Percentiles rank a stretch among this genome's conserved stretches.
phyloP scores from a whole-genome alignment of 1,284 basidiomycete genomes.

The Acaromyces ingoldii region DNA sequence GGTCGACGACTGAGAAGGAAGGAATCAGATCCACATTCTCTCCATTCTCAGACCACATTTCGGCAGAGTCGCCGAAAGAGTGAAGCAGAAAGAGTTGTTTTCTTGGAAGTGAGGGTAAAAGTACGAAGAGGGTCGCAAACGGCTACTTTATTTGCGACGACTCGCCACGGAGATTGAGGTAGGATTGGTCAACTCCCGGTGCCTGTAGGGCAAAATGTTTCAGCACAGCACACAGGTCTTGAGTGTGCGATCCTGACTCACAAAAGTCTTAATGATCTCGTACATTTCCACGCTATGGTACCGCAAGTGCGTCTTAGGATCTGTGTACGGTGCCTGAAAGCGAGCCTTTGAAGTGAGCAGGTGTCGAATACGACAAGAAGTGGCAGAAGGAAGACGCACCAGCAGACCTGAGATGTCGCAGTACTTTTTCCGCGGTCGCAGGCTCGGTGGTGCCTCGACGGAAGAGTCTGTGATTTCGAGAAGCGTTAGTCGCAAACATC shows the following conservation, averaged over 20 bases:
- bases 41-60: too few species aligned
- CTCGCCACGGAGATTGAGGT: slow-evolving; percentile 42
- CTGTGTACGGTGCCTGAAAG: slow-evolving; percentile 71
- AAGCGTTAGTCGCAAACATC: too few species aligned
- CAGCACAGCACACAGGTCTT: background rate
- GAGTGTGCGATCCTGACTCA: slow-evolving; percentile 52
- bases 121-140: too few species aligned
- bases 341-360: background rate
- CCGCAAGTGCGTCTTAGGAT: slow-evolving; percentile 71
- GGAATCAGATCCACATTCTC: too few species aligned
- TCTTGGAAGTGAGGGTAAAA: too few species aligned
- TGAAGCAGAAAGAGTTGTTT: too few species aligned
- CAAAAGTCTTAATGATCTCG: slow-evolving; percentile 71
- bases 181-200: slow-evolving; percentile 46
- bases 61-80: too few species aligned
- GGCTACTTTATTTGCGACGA: slow-evolving; percentile 36
- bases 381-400: slow-evolving; percentile 52
- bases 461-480: slow-evolving; percentile 67
- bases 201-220: slow-evolving; percentile 11
- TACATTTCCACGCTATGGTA: slow-evolving; percentile 83
- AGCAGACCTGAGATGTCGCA: slow-evolving; percentile 84
- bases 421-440: slow-evolving; percentile 70
- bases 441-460: slow-evolving; percentile 77
- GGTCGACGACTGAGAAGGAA: too few species aligned
- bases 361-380: background rate